Evolutionary conservation across 1,139 yeast species (phyloP).

Genomic region (Sugiyamaella japonica): DNA sequence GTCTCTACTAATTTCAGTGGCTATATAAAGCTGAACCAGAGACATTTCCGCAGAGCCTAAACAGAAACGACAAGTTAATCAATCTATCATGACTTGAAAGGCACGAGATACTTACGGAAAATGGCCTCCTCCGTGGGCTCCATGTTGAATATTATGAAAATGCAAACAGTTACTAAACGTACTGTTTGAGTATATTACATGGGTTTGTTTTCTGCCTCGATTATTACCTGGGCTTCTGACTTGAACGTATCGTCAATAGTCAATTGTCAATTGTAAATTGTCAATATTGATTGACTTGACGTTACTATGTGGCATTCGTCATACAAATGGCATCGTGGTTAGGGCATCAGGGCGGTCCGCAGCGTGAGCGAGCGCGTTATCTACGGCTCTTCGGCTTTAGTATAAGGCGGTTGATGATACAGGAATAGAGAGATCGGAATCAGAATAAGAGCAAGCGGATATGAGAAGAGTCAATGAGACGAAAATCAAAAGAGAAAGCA

Average conservation of each 20-base stretch:
- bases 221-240: background rate
- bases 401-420: background rate
- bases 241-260: background rate
- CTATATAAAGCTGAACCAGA: slow-evolving; percentile 85
- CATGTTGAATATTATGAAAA: background rate
- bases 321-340: background rate
- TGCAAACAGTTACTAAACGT: background rate
- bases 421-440: background rate
- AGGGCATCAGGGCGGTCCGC: background rate
- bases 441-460: too few relatives aligned
- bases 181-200: too few relatives aligned
- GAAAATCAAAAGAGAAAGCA: background rate
- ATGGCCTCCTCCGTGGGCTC: slow-evolving; percentile 28
- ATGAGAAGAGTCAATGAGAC: background rate
- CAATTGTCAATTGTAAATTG: too few relatives aligned
- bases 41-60: slow-evolving; percentile 89
- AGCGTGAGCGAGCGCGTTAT: background rate
- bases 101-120: slow-evolving; percentile 28
- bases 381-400: background rate
- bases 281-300: background rate
- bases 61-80: background rate
- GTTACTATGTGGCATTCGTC: slow-evolving; percentile 1
- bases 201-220: background rate
- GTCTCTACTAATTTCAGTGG: slow-evolving; percentile 87
- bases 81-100: background rate